Evolutionary conservation across 345 rosid species (phyloP), one percentile per base, ranked within the genome.

Genomic region (Turnera subulata): DNA sequence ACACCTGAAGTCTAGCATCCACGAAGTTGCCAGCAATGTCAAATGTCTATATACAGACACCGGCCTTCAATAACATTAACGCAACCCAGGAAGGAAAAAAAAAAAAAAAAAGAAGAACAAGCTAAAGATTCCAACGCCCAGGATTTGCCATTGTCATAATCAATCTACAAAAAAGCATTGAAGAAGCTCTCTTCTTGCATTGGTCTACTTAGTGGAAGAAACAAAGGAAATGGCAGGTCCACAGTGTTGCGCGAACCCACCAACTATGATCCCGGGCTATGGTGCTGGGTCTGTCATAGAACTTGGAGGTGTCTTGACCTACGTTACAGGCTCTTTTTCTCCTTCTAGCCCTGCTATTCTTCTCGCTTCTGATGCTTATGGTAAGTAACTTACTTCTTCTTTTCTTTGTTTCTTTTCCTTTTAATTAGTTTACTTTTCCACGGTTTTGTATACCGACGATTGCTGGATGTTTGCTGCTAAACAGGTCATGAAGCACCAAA

Each of bases 331-430:
- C 43, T 22, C 73, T 10, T 23, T n/a, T n/a, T n/a, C 67, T 21
- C 15, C 73, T 22, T 78, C 83, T 61, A 71, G 61, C 37, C 73
- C 37, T 0, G 67, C 76, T 2, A 52, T 73, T 50, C 57, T 81
- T 47, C 77, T 78, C 43, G 26, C 78, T 57, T 68, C 80, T 6
- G 80, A 81, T 63, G 5, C 77, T 52, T 81, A n/a, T 50, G 96
- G 98, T 91, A 63, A 23, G 11, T 5, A 22, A 12, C 32, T 49
- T 8, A 12, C 16, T 22, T 11, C 25, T 0, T 14, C 15, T 13
- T 3, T 12, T 19, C 8, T 13, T 21, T 20, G 6, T 11, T 48
- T 11, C 12, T 13, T 21, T n/a, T 6, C 39, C 6, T 5, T 5
- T 11, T 35, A 35, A 35, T 35, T 35, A 35, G n/a, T 40, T 12